A percentile compares a stretch with the other conserved stretches of the same genome.
These are phyloP conservation scores for Hortiboletus rubellus DNA, from an alignment of 1,284 basidiomycete species.

Conservation along the genomic window DNA sequence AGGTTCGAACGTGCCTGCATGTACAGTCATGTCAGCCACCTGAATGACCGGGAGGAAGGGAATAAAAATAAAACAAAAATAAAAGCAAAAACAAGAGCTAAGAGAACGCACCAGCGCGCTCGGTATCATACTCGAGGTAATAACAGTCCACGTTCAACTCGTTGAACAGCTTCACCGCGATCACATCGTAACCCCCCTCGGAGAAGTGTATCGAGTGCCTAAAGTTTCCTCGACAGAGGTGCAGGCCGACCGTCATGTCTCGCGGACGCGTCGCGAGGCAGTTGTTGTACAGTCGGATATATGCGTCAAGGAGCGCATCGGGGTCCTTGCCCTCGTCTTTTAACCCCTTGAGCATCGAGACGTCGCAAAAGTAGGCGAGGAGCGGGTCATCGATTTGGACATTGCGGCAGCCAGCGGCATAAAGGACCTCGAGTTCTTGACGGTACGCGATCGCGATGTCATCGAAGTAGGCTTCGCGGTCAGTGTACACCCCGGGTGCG, in stretches of 20 bases:
- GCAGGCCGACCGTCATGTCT: slow-evolving; percentile 70
- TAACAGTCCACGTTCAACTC: slow-evolving; percentile 73
- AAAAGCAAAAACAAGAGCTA: neutral
- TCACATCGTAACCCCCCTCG: slow-evolving; percentile 73
- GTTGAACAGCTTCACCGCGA: slow-evolving; percentile 74
- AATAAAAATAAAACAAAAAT: too few species aligned
- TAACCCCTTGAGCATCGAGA: slow-evolving; percentile 64
- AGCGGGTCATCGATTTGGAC: slow-evolving; percentile 78
- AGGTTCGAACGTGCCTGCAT: slow-evolving; percentile 52
- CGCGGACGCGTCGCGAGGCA: slow-evolving; percentile 56
- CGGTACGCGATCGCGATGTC: slow-evolving; percentile 72
- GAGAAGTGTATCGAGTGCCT: slow-evolving; percentile 59
- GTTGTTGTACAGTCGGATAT: slow-evolving; percentile 71
- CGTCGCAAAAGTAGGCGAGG: slow-evolving; percentile 66
- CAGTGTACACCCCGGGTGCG: slow-evolving; percentile 16
- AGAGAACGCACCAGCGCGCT: slow-evolving; percentile 56
- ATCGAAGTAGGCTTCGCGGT: slow-evolving; percentile 67
- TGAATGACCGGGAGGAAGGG: too few species aligned
- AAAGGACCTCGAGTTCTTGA: slow-evolving; percentile 70
- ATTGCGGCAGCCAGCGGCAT: slow-evolving; percentile 70
- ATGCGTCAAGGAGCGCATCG: slow-evolving; percentile 63
- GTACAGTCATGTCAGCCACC: too few species aligned
- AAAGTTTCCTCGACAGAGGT: slow-evolving; percentile 82
- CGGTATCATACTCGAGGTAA: slow-evolving; percentile 80
- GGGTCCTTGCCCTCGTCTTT: slow-evolving; percentile 58